Evolutionary conservation across 1,139 yeast species (phyloP).

Genomic region (Candida glucosophila): DNA sequence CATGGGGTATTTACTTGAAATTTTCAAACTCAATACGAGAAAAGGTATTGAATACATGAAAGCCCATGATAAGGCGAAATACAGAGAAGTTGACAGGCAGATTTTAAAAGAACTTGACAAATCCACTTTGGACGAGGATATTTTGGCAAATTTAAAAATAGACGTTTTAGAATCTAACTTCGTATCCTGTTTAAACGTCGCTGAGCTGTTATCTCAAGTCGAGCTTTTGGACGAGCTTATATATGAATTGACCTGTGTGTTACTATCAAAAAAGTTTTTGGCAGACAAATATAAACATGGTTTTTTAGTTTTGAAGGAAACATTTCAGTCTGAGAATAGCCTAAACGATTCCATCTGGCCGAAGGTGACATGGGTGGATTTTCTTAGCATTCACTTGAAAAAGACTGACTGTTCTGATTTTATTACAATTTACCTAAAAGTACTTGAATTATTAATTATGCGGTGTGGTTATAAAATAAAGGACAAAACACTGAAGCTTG

Average conservation of each 20-base stretch:
- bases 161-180: conserved; percentile 29
- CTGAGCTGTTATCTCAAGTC: neutral
- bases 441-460: conserved; percentile 22
- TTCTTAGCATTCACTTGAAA: conserved; percentile 15
- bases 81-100: conserved; percentile 19
- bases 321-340: conserved; percentile 23
- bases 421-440: conserved; percentile 22
- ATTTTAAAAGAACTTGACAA: conserved; percentile 24
- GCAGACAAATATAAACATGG: conserved; percentile 14
- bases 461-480: conserved; percentile 1
- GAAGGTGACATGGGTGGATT: conserved; percentile 31
- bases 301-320: conserved; percentile 16
- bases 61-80: conserved; percentile 16
- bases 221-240: conserved; percentile 13
- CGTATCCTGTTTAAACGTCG: conserved; percentile 10
- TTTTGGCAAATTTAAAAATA: conserved; percentile 11
- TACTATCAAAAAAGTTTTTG: conserved; percentile 8
- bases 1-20: conserved; percentile 19
- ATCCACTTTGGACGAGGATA: conserved; percentile 4
- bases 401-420: conserved; percentile 22
- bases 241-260: conserved; percentile 7
- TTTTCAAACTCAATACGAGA: conserved; percentile 20
- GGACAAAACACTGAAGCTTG: neutral
- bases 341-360: conserved; percentile 27
- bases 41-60: conserved; percentile 25